Conservation (phyloP, 768 basidiomycete species). For the Sistotremastrum suecicum region DNA sequence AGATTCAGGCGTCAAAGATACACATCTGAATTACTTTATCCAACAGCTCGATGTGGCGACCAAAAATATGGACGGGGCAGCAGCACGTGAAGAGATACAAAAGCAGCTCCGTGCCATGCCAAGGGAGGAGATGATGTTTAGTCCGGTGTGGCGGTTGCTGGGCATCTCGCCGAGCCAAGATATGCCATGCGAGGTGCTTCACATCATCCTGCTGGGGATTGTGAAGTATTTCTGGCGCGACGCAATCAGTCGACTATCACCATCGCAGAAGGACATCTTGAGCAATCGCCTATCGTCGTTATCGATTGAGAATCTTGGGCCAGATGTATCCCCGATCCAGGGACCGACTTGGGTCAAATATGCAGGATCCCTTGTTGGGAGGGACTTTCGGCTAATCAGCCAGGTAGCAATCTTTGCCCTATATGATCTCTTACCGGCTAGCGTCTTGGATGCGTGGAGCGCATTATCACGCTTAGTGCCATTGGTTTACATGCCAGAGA, state of each 20-base stretch:
- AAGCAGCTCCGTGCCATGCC: too few species aligned
- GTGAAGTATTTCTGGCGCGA: too few species aligned
- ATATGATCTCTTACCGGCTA: constrained; percentile 19
- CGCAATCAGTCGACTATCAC: too few species aligned
- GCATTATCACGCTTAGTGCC: constrained; percentile 19
- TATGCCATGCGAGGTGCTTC: too few species aligned
- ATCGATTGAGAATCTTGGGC: constrained; percentile 20
- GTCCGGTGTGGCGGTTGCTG: too few species aligned
- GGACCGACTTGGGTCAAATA: constrained; percentile 24
- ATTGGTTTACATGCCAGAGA: constrained; percentile 27
- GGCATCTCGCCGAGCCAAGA: too few species aligned
- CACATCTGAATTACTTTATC: constrained; percentile 4
- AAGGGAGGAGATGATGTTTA: too few species aligned
- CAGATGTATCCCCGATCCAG: constrained; percentile 12
- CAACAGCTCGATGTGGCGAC: too few species aligned
- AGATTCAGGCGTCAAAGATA: constrained; percentile 6
- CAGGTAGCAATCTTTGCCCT: constrained; percentile 7
- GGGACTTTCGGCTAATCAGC: constrained; percentile 19
- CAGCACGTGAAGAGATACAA: constrained; percentile 1
- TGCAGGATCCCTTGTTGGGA: constrained; percentile 22
- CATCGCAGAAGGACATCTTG: constrained; percentile 16
- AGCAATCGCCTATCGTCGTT: constrained; percentile 17
- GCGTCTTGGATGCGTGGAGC: constrained; percentile 19
- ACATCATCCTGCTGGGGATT: too few species aligned
- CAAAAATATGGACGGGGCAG: constrained; percentile 1